Conservation (phyloP, 805 yeast species). For the Kazachstania psychrophila region DNA sequence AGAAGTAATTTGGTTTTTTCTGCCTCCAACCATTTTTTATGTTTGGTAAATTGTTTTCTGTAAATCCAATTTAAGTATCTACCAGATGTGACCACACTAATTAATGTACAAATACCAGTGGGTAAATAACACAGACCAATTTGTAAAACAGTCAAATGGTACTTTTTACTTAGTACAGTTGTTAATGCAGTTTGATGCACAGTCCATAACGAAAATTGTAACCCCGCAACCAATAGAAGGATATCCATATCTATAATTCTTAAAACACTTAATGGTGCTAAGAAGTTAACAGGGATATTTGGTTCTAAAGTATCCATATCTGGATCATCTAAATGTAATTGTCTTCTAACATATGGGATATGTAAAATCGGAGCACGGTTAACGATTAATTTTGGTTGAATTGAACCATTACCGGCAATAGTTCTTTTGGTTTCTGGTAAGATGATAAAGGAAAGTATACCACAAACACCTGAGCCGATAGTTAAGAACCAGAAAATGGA, state of each 20-base stretch:
- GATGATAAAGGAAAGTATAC: slow-evolving; percentile 28
- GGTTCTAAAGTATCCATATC: slow-evolving; percentile 26
- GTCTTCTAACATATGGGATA: slow-evolving; percentile 13
- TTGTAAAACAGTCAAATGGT: slow-evolving; percentile 43
- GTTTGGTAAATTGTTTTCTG: slow-evolving; percentile 14
- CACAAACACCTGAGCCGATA: slow-evolving; percentile 46
- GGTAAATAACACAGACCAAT: slow-evolving; percentile 70
- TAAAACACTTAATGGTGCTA: slow-evolving; percentile 38
- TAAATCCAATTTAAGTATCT: slow-evolving; percentile 41
- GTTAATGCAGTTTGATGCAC: slow-evolving; percentile 58
- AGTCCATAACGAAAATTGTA: slow-evolving; percentile 64
- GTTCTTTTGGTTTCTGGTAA: slow-evolving; percentile 72
- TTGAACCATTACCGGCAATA: slow-evolving; percentile 67
- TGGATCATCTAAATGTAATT: slow-evolving; percentile 27
- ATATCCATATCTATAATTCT: slow-evolving; percentile 37
- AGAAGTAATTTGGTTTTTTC: slow-evolving; percentile 11
- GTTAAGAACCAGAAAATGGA: slow-evolving; percentile 71
- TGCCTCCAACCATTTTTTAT: slow-evolving; percentile 17
- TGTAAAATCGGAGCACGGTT: slow-evolving; percentile 40
- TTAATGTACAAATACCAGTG: slow-evolving; percentile 56
- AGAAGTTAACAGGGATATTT: slow-evolving; percentile 18
- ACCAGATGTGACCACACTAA: slow-evolving; percentile 55
- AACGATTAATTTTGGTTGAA: slow-evolving; percentile 37
- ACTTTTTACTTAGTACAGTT: slow-evolving; percentile 40
- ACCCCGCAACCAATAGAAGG: slow-evolving; percentile 46